Evolutionary conservation across 2,329 filamentous ascomycete genomes (phyloP), one percentile per base, ranked within the genome.

Genomic region (Penicillium sp.): DNA sequence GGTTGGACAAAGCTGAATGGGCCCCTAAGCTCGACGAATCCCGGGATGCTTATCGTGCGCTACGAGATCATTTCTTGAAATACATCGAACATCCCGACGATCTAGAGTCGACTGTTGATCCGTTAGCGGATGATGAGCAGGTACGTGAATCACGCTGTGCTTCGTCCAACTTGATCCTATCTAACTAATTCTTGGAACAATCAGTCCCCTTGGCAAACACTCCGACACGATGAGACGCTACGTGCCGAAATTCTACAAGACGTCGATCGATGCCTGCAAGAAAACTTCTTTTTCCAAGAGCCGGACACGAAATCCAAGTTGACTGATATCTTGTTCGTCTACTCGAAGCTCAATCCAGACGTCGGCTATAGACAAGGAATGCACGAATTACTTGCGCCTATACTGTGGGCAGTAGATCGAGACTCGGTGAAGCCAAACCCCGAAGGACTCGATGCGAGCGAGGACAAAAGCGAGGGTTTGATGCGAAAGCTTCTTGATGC

Each of bases 301-400:
- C 84, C 87, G 13, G 78, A 81, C 14, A 90, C 89, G 1, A 94
- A 97, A 72, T 82, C 81, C 40, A 89, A 90, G 74, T 87, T 99
- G 66, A 77, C 95, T 32, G 90, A 99, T 69, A 86, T 97, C 32
- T 80, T 99, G 34, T 99, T 97, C 74, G 84, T 99, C 62, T 97
- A 92, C 76, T 94, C 92, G 77, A 97, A 96, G 74, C 82, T 95
- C 51, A 90, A 97, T 68, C 90, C 90, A 2, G 86, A 88, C 63
- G 82, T 91, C 52, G 91, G 91, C 16, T 99, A 99, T 71, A 86
- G 94, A n/a, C 94, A 99, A 76, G 94, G 94, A 11, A 99, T 99
- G 93, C 94, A 99, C 71, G 94, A 99, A 75, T 79, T 99, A 42
- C 80, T 97, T 14, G 94, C 94, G 0, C 92, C 94, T 0, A 86